phyloP scores from a whole-genome alignment of 768 basidiomycete genomes.

The Panaeolus cyanescens region DNA sequence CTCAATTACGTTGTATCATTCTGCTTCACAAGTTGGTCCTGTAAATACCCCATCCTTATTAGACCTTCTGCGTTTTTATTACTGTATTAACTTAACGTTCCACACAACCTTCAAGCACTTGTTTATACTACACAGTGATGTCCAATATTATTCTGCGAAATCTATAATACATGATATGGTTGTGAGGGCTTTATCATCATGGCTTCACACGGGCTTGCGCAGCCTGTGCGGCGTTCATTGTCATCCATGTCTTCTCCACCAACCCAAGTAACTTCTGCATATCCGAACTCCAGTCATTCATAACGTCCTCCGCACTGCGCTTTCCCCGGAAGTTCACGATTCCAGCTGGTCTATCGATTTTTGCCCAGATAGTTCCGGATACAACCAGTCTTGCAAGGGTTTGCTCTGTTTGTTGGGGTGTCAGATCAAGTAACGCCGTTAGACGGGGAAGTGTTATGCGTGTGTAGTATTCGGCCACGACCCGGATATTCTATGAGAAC shows the following conservation, averaged over 20 bases:
- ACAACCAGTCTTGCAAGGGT: conserved; percentile 89
- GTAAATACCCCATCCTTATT: too few relatives aligned
- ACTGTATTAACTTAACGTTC: too few relatives aligned
- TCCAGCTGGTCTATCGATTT: conserved; percentile 89
- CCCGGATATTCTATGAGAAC: conserved; percentile 82
- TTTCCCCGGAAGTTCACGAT: conserved; percentile 86
- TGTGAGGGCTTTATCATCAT: conserved; percentile 17
- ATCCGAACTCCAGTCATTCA: conserved; percentile 98
- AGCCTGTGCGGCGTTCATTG: conserved; percentile 87
- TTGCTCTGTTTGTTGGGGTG: conserved; percentile 80
- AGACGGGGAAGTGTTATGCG: conserved; percentile 85
- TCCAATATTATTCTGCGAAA: background rate
- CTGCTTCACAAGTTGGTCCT: too few relatives aligned
- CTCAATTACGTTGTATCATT: too few relatives aligned
- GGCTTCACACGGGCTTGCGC: conserved; percentile 67
- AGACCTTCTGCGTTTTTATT: too few relatives aligned
- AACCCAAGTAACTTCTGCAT: conserved; percentile 90
- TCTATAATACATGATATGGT: conserved; percentile 17
- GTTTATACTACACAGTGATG: background rate
- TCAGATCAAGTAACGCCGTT: conserved; percentile 85
- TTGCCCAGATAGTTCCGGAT: conserved; percentile 90
- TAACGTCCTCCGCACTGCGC: conserved; percentile 84
- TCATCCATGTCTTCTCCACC: conserved; percentile 99
- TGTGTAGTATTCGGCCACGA: conserved; percentile 93
- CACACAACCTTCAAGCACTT: too few relatives aligned